Evolutionary conservation across 2,329 filamentous ascomycete genomes (phyloP).

Genomic region (Penicillium polonicum): DNA sequence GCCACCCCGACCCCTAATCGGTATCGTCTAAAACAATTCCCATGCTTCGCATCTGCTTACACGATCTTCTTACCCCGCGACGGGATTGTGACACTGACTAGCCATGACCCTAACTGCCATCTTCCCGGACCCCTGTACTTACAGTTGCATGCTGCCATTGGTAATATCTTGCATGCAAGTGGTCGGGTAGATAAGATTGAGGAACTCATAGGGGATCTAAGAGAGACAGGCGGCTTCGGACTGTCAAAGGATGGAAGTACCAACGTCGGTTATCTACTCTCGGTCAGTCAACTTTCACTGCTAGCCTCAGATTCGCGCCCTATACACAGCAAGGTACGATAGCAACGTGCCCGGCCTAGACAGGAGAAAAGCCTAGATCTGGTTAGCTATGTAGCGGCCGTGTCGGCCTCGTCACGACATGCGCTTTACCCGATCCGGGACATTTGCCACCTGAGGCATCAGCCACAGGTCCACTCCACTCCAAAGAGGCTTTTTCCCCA

Average conservation of each 20-base stretch:
- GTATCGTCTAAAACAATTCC: not conserved
- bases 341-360: not conserved
- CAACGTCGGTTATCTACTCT: slow-evolving; percentile 1
- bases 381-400: too few relatives aligned
- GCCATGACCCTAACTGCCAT: not conserved
- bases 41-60: not conserved
- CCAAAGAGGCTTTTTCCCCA: slow-evolving; percentile 38
- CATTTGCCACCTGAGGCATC: slow-evolving; percentile 28
- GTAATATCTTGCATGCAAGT: slow-evolving; percentile 3
- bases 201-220: not conserved
- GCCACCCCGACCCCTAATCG: not conserved
- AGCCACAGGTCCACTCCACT: slow-evolving; percentile 33
- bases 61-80: not conserved
- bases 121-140: not conserved
- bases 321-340: not conserved
- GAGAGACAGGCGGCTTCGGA: not conserved
- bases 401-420: slow-evolving; percentile 16
- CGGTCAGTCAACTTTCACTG: not conserved
- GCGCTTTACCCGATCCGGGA: slow-evolving; percentile 27
- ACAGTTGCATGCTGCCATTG: slow-evolving; percentile 5
- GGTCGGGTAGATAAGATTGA: not conserved
- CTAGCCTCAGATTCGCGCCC: not conserved
- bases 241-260: slow-evolving; percentile 3
- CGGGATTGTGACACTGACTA: not conserved
- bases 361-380: not conserved